phyloP scores from a whole-genome alignment of 495 filamentous ascomycete species.

The Penicillium cataractarum region DNA sequence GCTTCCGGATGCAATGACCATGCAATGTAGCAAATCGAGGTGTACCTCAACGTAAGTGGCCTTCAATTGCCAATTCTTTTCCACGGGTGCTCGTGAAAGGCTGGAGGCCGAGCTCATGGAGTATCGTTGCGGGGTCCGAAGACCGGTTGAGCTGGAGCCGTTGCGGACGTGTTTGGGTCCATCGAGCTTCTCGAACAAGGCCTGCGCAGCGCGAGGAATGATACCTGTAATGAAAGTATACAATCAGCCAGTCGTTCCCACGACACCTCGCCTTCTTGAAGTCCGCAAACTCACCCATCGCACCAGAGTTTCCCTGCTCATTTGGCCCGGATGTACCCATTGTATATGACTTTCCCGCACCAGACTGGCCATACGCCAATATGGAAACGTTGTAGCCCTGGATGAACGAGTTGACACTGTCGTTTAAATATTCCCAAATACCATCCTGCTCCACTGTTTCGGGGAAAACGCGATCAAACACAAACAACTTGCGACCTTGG shows the following conservation, averaged over 20 bases:
- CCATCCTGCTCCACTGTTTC: conserved; percentile 85
- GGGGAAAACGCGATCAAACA: conserved; percentile 93
- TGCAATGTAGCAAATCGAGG: background rate
- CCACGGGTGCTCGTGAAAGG: conserved; percentile 53
- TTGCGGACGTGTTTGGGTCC: conserved; percentile 56
- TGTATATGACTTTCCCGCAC: conserved; percentile 98
- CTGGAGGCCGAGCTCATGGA: conserved; percentile 63
- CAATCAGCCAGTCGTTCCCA: conserved; percentile 10
- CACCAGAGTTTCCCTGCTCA: conserved; percentile 72
- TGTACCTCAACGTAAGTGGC: conserved; percentile 92
- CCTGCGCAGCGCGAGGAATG: conserved; percentile 85
- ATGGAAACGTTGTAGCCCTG: conserved; percentile 99
- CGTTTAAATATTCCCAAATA: conserved; percentile 91
- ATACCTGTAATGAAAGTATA: conserved; percentile 62
- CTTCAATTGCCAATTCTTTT: conserved; percentile 91
- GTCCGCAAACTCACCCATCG: conserved; percentile 67
- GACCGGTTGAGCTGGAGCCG: conserved; percentile 65
- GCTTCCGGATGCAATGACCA: background rate
- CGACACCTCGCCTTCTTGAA: background rate
- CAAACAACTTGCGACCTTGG: conserved; percentile 90
- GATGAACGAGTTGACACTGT: conserved; percentile 87
- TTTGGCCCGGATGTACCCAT: conserved; percentile 94
- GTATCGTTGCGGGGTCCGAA: conserved; percentile 81
- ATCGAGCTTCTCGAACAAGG: conserved; percentile 87
- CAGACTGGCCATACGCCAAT: conserved; percentile 97